Percentiles rank a stretch among this genome's conserved stretches.
Conservation (phyloP, 2,329 filamentous ascomycete species). For the Arachnomyces sp. region DNA sequence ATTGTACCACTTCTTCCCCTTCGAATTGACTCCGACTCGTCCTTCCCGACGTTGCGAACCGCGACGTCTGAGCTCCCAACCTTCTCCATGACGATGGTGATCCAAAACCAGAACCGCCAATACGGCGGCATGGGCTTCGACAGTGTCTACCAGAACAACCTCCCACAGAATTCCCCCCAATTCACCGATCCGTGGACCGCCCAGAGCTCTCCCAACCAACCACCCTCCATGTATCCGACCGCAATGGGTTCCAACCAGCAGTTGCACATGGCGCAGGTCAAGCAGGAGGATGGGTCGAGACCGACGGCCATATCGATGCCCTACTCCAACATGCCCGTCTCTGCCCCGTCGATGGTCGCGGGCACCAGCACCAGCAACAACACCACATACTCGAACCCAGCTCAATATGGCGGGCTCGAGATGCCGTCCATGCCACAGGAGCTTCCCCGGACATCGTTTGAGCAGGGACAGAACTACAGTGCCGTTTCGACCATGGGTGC, state of each 20-base stretch:
- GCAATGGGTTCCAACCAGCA: conserved; percentile 55
- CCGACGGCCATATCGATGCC: conserved; percentile 60
- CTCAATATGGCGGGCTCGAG: conserved; percentile 56
- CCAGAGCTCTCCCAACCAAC: conserved; percentile 48
- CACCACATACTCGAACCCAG: conserved; percentile 36
- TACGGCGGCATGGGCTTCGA: conserved; percentile 76
- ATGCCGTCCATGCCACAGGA: conserved; percentile 68
- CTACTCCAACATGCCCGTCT: conserved; percentile 64
- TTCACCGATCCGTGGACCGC: conserved; percentile 89
- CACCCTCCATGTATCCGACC: conserved; percentile 54
- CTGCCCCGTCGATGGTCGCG: conserved; percentile 60
- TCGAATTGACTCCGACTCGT: conserved; percentile 2
- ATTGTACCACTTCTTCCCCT: conserved; percentile 4
- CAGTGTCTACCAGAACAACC: conserved; percentile 61
- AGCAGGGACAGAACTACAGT: conserved; percentile 61
- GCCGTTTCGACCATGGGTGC: conserved; percentile 62
- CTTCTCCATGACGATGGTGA: conserved; percentile 82
- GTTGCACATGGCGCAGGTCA: conserved; percentile 50
- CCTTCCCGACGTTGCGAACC: conserved; percentile 1
- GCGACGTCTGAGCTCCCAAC: conserved; percentile 9
- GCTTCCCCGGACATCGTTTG: conserved; percentile 66
- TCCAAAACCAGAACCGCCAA: conserved; percentile 79
- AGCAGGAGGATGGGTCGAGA: conserved; percentile 49
- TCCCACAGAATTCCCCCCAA: conserved; percentile 58
- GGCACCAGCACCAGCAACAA: conserved; percentile 53